phyloP scores from a whole-genome alignment of 768 basidiomycete species.

The Boletus sp. region DNA sequence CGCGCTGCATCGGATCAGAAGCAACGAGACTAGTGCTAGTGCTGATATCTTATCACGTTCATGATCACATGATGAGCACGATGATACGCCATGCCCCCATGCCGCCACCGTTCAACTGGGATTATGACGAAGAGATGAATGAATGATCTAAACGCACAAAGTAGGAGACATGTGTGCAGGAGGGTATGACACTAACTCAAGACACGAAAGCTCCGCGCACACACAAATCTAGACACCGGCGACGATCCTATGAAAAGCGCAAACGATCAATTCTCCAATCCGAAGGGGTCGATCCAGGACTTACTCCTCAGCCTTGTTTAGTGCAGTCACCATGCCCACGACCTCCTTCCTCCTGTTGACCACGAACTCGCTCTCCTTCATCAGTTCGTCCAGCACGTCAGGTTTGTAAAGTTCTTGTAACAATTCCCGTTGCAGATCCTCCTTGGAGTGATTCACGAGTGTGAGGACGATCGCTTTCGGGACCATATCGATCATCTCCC shows the following conservation, averaged over 20 bases:
- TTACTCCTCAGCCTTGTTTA: constrained; percentile 98
- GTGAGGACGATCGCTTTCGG: constrained; percentile 93
- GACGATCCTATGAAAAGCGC: constrained; percentile 46
- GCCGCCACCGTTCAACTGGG: not conserved
- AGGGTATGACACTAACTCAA: constrained; percentile 32
- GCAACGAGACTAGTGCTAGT: not conserved
- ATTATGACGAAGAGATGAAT: constrained; percentile 8
- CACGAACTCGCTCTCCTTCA: constrained; percentile 93
- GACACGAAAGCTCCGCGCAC: constrained; percentile 4
- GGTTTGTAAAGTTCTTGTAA: constrained; percentile 96
- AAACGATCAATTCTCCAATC: constrained; percentile 11
- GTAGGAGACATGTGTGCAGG: constrained; percentile 22
- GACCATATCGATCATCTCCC: constrained; percentile 99
- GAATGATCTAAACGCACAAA: constrained; percentile 17
- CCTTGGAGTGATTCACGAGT: constrained; percentile 90
- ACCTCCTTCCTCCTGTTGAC: constrained; percentile 93
- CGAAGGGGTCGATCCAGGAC: constrained; percentile 35
- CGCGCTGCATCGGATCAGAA: not conserved
- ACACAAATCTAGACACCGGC: constrained; percentile 51
- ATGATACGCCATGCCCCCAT: not conserved
- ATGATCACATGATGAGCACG: not conserved
- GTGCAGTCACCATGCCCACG: constrained; percentile 85
- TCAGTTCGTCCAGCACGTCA: constrained; percentile 89
- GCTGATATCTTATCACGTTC: too few species aligned
- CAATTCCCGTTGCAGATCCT: constrained; percentile 90